A percentile compares a stretch with the other conserved stretches of the same genome.
Evolutionary conservation across 257 asterid genomes (phyloP).

Genomic region (Solanum tarapatanum): DNA sequence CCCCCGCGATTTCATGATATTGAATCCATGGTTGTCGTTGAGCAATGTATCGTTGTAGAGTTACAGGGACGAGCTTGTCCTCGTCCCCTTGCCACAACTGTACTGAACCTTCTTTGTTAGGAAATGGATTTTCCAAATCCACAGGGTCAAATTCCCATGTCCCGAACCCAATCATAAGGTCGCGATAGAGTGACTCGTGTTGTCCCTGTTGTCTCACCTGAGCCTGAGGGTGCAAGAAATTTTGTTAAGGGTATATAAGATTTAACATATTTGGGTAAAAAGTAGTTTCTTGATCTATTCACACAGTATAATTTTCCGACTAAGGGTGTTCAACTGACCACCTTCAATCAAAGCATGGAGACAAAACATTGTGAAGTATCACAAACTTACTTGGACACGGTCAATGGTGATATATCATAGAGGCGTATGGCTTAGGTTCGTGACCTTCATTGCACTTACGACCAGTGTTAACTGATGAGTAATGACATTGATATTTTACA

Average conservation of each 20-base stretch:
- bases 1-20: conserved; percentile 66
- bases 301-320: too few relatives aligned
- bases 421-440: not conserved
- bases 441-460: not conserved
- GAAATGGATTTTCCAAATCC: conserved; percentile 55
- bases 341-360: not conserved
- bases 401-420: not conserved
- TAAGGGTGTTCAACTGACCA: not conserved
- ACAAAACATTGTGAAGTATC: not conserved
- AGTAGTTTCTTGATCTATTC: not conserved
- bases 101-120: conserved; percentile 43
- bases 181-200: conserved; percentile 56
- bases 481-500: not conserved
- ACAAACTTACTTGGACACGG: not conserved
- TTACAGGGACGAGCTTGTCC: conserved; percentile 50
- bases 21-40: conserved; percentile 62
- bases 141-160: conserved; percentile 73
- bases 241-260: not conserved
- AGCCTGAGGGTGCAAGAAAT: conserved; percentile 18
- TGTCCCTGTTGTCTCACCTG: conserved; percentile 74
- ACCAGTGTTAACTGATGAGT: not conserved
- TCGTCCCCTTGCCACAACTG: conserved; percentile 90
- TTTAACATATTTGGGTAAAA: not conserved
- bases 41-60: conserved; percentile 56
- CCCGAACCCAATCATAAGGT: conserved; percentile 59